Conservation (phyloP, 73 alveolate genomes). For the Tetrahymena thermophila region DNA sequence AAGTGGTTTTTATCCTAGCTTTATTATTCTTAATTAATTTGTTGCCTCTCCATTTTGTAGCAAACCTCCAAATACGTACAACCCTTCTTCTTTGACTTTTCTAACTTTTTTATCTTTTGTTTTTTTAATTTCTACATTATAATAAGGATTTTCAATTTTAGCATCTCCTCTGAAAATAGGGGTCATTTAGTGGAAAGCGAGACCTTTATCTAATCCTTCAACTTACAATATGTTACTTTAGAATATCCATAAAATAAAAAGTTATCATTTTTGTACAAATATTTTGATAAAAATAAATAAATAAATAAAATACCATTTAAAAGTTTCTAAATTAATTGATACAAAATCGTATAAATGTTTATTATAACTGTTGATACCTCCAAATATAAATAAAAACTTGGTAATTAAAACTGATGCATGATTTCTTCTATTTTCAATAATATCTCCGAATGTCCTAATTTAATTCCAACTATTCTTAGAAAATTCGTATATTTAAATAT, state of each 20-base stretch:
- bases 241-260: too few species aligned
- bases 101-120: constrained; percentile 3
- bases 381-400: constrained; percentile 16
- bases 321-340: constrained; percentile 29
- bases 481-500: constrained; percentile 11
- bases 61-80: constrained; percentile 90
- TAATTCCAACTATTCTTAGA: constrained; percentile 17
- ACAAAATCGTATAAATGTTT: constrained; percentile 7
- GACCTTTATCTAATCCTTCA: constrained; percentile 15
- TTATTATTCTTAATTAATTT: constrained; percentile 62
- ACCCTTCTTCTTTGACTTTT: constrained; percentile 63
- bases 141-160: constrained; percentile 42
- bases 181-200: constrained; percentile 11
- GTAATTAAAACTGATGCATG: constrained; percentile 25
- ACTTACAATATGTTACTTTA: background rate
- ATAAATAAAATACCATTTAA: constrained; percentile 18
- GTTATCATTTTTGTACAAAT: background rate
- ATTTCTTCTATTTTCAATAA: constrained; percentile 38
- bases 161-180: constrained; percentile 32
- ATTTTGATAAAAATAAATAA: background rate
- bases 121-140: constrained; percentile 24
- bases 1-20: constrained; percentile 62
- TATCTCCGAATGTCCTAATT: constrained; percentile 28
- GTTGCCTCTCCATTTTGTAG: constrained; percentile 60
- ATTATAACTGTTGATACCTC: constrained; percentile 38